Conservation (phyloP, 2,329 filamentous ascomycete species). For the Neoscytalidium dimidiatum region DNA sequence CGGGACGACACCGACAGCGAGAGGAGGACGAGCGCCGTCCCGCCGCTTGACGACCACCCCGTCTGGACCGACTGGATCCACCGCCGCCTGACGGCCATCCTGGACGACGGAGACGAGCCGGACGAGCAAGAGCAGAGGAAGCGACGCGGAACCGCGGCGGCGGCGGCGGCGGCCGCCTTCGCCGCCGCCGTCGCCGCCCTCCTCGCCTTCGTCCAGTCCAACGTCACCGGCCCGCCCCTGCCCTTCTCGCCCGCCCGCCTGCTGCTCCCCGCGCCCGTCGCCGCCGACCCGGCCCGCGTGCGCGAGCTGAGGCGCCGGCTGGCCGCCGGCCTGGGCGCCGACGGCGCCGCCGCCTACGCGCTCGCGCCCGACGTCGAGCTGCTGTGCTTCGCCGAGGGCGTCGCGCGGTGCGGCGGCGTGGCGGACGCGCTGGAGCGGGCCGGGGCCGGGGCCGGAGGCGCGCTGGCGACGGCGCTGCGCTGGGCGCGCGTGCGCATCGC, state of each 20-base stretch:
- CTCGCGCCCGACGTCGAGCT: slow-evolving; percentile 83
- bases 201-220: slow-evolving; percentile 80
- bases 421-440: slow-evolving; percentile 41
- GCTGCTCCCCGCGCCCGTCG: slow-evolving; percentile 53
- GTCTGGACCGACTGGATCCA: slow-evolving; percentile 46
- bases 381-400: slow-evolving; percentile 68
- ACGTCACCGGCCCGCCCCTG: slow-evolving; percentile 85
- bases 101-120: not conserved
- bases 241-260: slow-evolving; percentile 54
- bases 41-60: slow-evolving; percentile 35
- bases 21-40: slow-evolving; percentile 30
- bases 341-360: slow-evolving; percentile 84
- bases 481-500: slow-evolving; percentile 73
- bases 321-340: slow-evolving; percentile 70
- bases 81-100: slow-evolving; percentile 1
- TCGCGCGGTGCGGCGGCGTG: slow-evolving; percentile 43
- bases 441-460: slow-evolving; percentile 20
- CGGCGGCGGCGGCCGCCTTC: slow-evolving; percentile 40
- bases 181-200: slow-evolving; percentile 69
- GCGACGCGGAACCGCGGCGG: no score
- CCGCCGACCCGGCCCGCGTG: slow-evolving; percentile 35
- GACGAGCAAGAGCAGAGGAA: slow-evolving; percentile 16
- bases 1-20: slow-evolving; percentile 30
- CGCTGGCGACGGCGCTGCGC: slow-evolving; percentile 33
- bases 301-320: slow-evolving; percentile 58